Base-by-base conservation (phyloP, 2,329 filamentous ascomycete genomes). In the Clonostachys rosea region DNA sequence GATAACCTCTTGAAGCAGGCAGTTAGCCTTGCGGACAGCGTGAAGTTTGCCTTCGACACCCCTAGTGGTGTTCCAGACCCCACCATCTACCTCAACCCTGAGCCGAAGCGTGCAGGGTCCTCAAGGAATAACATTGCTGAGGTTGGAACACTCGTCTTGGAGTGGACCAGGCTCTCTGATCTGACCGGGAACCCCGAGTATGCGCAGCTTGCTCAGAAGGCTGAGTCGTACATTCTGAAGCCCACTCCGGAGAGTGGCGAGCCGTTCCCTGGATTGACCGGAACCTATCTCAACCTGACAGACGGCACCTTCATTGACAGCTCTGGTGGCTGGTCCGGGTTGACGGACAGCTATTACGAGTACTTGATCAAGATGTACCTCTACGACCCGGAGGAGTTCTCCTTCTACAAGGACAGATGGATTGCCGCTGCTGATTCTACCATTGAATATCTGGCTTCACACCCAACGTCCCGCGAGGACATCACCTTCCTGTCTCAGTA, bases 311-410 rank as follows among this genome's bases (percentile, higher is more conserved):
- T 95, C 55, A 54, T 78, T 13, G 80, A 92, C 59, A 76, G 76
- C 20, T 58, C 54, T 2, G 89, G 91, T 45, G 86, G 87, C 41
- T 95, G 89, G 89, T 78, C 80, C 37, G 89, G 86, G 44, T 86
- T 87, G 7, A 79, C 78, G 33, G 89, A 95, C 63, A 89, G 83
- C 40, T 95, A 86, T 68, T 95, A 95, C 68, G 89, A 95, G 67
- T 95, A 95, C 58, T 78, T 95, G 34, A 85, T 95, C 64, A 95
- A 95, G 72, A 92, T 94, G 87, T 95, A 84, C 57, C 66, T 92
- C 47, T 95, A 95, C 62, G 86, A 92, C 59, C 74, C 81, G 0
- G 55, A 63, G 6, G 75, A 81, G 4, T 95, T 87, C 57, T 65
- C 58, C 2, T 51, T 64, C 4, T 90, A 92, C 68, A 82, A 76